Conservation (phyloP, 2,329 filamentous ascomycete species). For the Graphilbum sp. region DNA sequence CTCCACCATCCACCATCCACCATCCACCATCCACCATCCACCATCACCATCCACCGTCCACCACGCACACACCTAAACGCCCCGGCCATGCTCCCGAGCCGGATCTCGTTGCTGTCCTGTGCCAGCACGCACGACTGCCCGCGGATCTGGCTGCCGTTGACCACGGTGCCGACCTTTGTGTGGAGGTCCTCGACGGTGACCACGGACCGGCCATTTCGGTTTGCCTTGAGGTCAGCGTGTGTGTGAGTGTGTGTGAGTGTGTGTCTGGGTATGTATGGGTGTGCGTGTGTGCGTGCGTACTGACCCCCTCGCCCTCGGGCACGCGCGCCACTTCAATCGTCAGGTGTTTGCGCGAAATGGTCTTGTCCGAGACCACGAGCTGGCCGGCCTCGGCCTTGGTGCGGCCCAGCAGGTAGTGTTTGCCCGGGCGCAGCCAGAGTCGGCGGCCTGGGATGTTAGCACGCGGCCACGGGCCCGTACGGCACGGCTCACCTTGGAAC, state of each 20-base stretch:
- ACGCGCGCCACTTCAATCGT: constrained; percentile 56
- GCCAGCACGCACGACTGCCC: constrained; percentile 41
- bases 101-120: constrained; percentile 44
- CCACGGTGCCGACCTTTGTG: constrained; percentile 69
- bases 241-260: no score
- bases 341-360: constrained; percentile 79
- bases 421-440: constrained; percentile 74
- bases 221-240: constrained; percentile 18
- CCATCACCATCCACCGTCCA: no score
- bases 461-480: no score
- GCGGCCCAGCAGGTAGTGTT: constrained; percentile 72
- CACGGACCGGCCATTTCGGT: constrained; percentile 44
- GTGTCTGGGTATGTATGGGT: no score
- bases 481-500: constrained; percentile 28
- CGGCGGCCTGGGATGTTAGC: constrained; percentile 52
- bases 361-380: constrained; percentile 58
- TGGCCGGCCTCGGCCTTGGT: constrained; percentile 51
- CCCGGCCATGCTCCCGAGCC: constrained; percentile 53
- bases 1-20: no score
- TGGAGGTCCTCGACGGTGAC: constrained; percentile 61
- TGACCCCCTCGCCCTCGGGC: constrained; percentile 48
- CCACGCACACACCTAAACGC: constrained; percentile 45
- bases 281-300: no score
- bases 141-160: constrained; percentile 59
- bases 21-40: no score